Base-by-base conservation (phyloP, 768 basidiomycete genomes). In the Tylopilus sp. region DNA sequence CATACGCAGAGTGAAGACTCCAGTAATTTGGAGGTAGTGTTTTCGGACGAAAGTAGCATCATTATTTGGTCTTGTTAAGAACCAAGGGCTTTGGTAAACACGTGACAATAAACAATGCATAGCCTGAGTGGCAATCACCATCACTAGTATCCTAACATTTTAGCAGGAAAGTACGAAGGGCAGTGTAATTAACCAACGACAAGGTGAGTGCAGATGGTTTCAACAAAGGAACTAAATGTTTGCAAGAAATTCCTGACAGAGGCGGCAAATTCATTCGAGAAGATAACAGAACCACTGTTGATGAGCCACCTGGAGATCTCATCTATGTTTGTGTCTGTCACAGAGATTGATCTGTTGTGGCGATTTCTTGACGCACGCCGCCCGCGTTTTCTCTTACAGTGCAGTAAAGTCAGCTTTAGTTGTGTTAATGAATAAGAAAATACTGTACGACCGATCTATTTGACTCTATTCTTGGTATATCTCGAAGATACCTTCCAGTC, bases 21-120 rank as follows among this genome's bases (percentile, higher is more conserved):
- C 25, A 43, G n/a, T 9, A 11, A 14, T 16, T 12, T 38, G 25
- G 47, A 37, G 5, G 53, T 31, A 19, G 14, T 5, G 31, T 34
- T 28, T 37, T 53, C 29, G 26, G 33, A 51, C 40, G 1, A 49
- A 36, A 30, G 21, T 21, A 12, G 30, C 11, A 36, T 44, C 43
- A 47, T 64, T 65, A 40, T 67, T 66, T 67, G 63, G 52, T 13
- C 26, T 31, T 53, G 58, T 61, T 64, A 57, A 29, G 0, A 64
- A 44, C 38, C 0, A 6, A 54, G 16, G 53, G 36, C 50, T 28
- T 50, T 46, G 43, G 48, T 51, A 58, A 64, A 45, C 14, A 45
- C 12, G 19, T 21, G 9, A 45, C 13, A 45, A 45, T 29, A 30
- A 19, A n/a, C 2, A 21, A 4, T n/a, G n/a, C n/a, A n/a, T n/a